phyloP scores from a whole-genome alignment of 1,139 yeast genomes.

The Meyerozyma sp. region DNA sequence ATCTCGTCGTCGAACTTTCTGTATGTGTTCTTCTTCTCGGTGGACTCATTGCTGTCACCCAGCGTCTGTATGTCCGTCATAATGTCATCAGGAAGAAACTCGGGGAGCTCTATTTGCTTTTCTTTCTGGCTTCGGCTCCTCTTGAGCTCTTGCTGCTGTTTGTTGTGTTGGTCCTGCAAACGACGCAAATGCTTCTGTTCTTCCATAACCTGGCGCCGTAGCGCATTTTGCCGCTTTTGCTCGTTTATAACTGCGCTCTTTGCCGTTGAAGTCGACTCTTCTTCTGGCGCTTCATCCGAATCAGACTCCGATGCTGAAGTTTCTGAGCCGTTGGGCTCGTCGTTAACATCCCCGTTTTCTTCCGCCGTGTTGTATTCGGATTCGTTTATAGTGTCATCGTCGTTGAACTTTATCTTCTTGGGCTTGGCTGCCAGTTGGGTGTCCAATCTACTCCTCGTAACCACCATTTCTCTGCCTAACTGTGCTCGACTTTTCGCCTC shows the following conservation, averaged over 20 bases:
- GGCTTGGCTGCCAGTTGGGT: not conserved
- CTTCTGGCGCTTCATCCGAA: conserved; percentile 47
- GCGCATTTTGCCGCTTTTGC: conserved; percentile 27
- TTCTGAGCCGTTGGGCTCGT: conserved; percentile 9
- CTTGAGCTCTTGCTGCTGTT: conserved; percentile 43
- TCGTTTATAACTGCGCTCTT: conserved; percentile 27
- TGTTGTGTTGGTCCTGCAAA: conserved; percentile 40
- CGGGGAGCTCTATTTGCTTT: conserved; percentile 32
- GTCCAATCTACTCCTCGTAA: conserved; percentile 1
- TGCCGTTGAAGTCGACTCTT: conserved; percentile 30
- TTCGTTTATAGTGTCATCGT: not conserved
- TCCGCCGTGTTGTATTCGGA: not conserved
- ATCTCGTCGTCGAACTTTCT: conserved; percentile 22
- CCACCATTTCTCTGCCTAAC: not conserved
- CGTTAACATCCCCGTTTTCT: not conserved
- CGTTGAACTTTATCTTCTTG: not conserved
- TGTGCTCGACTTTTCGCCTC: not conserved
- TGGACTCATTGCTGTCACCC: conserved; percentile 7
- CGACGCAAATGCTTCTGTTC: conserved; percentile 46
- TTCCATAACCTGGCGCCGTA: conserved; percentile 29
- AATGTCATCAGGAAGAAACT: conserved; percentile 46
- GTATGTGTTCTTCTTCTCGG: conserved; percentile 7
- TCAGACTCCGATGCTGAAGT: conserved; percentile 19
- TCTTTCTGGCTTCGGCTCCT: conserved; percentile 19
- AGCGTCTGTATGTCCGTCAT: conserved; percentile 17